Evolutionary conservation across 1,284 basidiomycete genomes (phyloP), one percentile per base, ranked within the genome.

Genomic region (Melampsora occidentalis): DNA sequence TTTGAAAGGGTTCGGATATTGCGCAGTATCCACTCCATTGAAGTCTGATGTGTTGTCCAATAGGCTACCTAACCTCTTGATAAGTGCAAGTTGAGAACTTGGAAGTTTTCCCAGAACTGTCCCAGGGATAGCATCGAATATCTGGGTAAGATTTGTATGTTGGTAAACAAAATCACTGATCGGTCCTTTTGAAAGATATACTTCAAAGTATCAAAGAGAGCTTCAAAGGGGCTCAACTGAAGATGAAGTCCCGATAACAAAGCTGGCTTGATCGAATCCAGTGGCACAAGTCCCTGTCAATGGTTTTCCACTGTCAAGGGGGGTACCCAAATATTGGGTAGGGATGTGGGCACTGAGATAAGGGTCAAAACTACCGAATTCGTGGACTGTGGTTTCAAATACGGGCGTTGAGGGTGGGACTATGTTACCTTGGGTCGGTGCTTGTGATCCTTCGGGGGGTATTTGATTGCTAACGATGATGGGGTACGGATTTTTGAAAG

Each of bases 321-420:
- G 33, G 0, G 82, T 83, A 12, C 84, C 84, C 28, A 85, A 78
- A 78, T 83, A 84, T 78, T 84, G 79, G 14, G 84, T 75, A 14
- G 82, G 81, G 14, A 81, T 75, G 68, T 83, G 82, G 2, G 80
- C 80, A 14, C 80, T 75, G 2, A 83, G 76, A n/a, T 70, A 77
- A 14, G 81, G 83, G 39, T 84, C 83, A 84, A 85, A 87, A 0
- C 83, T 81, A 3, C 86, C 86, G 70, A 85, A 86, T 79, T 86
- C 85, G 75, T 81, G 84, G 1, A 84, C 84, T 1, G 82, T 85
- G 71, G 85, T 85, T 78, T 87, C 86, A 81, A 83, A 86, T 16
- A 83, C 79, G 9, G 84, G 84, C 2, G 83, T 48, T 20, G 71
- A 65, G 5, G 66, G 35, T 6, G 71, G 63, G 0, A 72, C 63